Percentiles rank a stretch among this genome's conserved stretches.
These are phyloP conservation scores for Phytophthora cajani DNA, from an alignment of 352 stramenopile species.

Conservation along the genomic window DNA sequence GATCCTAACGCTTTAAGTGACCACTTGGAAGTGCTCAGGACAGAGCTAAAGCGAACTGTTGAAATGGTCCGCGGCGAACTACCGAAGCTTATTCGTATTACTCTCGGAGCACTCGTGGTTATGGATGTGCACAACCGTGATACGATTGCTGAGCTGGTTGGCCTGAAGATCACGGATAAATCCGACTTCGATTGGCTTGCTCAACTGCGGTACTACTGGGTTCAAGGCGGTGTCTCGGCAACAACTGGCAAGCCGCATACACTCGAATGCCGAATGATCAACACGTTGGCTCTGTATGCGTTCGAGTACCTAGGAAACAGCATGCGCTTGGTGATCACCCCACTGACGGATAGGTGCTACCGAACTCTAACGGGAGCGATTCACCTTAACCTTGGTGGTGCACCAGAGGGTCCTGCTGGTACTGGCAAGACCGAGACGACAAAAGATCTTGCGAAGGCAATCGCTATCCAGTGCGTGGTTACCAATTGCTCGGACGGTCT, in stretches of 20 bases:
- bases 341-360: slow-evolving; percentile 92
- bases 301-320: slow-evolving; percentile 95
- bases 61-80: slow-evolving; percentile 93
- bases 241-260: slow-evolving; percentile 88
- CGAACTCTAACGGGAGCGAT: slow-evolving; percentile 92
- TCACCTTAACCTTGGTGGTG: slow-evolving; percentile 91
- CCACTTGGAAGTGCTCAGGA: slow-evolving; percentile 71
- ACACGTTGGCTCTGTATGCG: slow-evolving; percentile 91
- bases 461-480: slow-evolving; percentile 94
- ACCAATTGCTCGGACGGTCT: slow-evolving; percentile 92
- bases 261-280: slow-evolving; percentile 93
- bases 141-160: slow-evolving; percentile 91
- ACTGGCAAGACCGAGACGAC: slow-evolving; percentile 95
- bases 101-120: slow-evolving; percentile 92
- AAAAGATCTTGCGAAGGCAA: slow-evolving; percentile 92
- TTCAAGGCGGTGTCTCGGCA: slow-evolving; percentile 80
- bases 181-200: slow-evolving; percentile 95
- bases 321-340: slow-evolving; percentile 93
- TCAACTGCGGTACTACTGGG: slow-evolving; percentile 94
- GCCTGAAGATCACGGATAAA: slow-evolving; percentile 77
- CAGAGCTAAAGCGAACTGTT: slow-evolving; percentile 90
- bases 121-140: slow-evolving; percentile 97
- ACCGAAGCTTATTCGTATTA: slow-evolving; percentile 92
- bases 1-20: slow-evolving; percentile 56
- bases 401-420: slow-evolving; percentile 89